Evolutionary conservation across 2,329 filamentous ascomycete genomes (phyloP).

Genomic region (Scytalidium sp.): DNA sequence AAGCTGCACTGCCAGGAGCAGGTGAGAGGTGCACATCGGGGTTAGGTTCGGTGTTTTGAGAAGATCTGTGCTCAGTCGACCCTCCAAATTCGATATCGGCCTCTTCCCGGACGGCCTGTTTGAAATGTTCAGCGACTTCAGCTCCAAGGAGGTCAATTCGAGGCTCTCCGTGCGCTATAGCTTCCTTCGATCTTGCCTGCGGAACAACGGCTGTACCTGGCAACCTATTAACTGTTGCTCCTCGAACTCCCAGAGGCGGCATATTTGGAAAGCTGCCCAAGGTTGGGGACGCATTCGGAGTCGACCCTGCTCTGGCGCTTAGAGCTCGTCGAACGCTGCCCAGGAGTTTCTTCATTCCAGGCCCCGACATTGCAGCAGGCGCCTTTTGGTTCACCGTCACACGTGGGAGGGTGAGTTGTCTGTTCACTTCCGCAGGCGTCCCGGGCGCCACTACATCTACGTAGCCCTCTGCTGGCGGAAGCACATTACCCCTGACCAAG

Average conservation of each 20-base stretch:
- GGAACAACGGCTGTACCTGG: slow-evolving; percentile 60
- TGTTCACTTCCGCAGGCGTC: slow-evolving; percentile 40
- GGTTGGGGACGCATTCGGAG: slow-evolving; percentile 28
- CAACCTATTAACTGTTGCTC: slow-evolving; percentile 54
- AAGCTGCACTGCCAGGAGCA: slow-evolving; percentile 20
- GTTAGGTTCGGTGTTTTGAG: slow-evolving; percentile 11
- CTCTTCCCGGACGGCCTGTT: slow-evolving; percentile 68
- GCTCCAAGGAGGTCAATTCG: slow-evolving; percentile 83
- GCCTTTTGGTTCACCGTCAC: slow-evolving; percentile 40
- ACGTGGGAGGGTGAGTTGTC: slow-evolving; percentile 49
- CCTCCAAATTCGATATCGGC: slow-evolving; percentile 36
- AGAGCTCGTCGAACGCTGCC: slow-evolving; percentile 82
- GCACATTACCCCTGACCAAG: slow-evolving; percentile 80
- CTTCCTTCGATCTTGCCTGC: slow-evolving; percentile 44
- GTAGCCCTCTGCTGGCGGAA: slow-evolving; percentile 79
- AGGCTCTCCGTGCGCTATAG: slow-evolving; percentile 48
- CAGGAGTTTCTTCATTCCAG: slow-evolving; percentile 81
- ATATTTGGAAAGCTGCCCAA: slow-evolving; percentile 30
- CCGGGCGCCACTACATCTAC: slow-evolving; percentile 63
- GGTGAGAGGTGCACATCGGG: slow-evolving; percentile 18
- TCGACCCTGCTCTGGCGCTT: slow-evolving; percentile 46
- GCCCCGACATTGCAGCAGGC: slow-evolving; percentile 60
- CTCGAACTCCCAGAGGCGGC: slow-evolving; percentile 27
- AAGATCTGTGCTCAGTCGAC: slow-evolving; percentile 21
- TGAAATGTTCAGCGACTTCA: slow-evolving; percentile 74